Conservation (phyloP, 208 protist species). For the Leishmania lainsoni region DNA sequence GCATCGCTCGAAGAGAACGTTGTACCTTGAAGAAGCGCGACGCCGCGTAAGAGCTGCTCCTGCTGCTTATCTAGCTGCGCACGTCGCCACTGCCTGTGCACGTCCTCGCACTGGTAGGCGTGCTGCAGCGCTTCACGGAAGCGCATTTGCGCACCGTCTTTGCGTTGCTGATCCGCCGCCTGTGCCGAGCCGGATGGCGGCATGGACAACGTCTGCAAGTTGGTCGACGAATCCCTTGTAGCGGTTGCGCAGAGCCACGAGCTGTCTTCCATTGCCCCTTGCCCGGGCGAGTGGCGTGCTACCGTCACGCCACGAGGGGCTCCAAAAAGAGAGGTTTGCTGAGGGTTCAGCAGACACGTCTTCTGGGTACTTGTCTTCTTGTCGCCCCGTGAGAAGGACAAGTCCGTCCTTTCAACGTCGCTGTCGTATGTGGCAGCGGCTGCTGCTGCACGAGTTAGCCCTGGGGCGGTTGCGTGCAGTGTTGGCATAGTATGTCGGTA, state of each 20-base stretch:
- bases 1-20: background rate
- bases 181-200: background rate
- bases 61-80: slow-evolving; percentile 16
- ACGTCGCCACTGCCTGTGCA: slow-evolving; percentile 11
- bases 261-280: background rate
- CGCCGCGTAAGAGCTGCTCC: slow-evolving; percentile 8
- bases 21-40: slow-evolving; percentile 2
- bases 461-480: background rate
- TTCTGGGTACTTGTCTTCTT: background rate
- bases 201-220: background rate
- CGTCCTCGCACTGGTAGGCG: slow-evolving; percentile 29
- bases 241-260: background rate
- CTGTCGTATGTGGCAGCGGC: slow-evolving; percentile 25
- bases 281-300: background rate
- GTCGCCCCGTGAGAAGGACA: background rate
- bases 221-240: background rate
- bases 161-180: background rate
- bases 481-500: background rate
- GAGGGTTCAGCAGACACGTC: slow-evolving; percentile 3
- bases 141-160: slow-evolving; percentile 1
- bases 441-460: background rate
- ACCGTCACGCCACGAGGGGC: background rate
- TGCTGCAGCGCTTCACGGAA: slow-evolving; percentile 25
- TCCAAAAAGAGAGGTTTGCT: slow-evolving; percentile 25
- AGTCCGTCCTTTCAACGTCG: slow-evolving; percentile 1